These are phyloP conservation scores for Aspergillus asperescens DNA, from an alignment of 495 filamentous ascomycete species.

Conservation along the genomic window DNA sequence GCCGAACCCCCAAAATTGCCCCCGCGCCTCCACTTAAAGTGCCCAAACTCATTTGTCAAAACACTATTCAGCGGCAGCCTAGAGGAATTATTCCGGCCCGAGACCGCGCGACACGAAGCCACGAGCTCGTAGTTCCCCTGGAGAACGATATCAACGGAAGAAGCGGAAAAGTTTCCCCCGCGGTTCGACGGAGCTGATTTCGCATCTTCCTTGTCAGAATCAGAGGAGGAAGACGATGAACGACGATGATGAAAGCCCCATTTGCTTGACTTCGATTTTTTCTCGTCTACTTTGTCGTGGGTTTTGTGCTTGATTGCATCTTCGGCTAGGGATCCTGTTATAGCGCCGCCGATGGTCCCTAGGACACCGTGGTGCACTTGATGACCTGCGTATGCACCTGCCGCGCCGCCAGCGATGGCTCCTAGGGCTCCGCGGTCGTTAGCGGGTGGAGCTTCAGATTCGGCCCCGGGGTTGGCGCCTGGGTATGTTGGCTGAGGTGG, in stretches of 20 bases:
- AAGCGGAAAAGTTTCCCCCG: conserved; percentile 20
- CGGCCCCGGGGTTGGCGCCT: neutral
- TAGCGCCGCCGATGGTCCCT: conserved; percentile 34
- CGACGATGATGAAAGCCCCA: neutral
- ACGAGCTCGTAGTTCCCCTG: conserved; percentile 13
- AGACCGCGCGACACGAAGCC: conserved; percentile 11
- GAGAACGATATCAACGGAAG: conserved; percentile 9
- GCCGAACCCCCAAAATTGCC: conserved; percentile 39
- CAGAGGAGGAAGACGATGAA: conserved; percentile 9
- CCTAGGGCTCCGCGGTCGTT: conserved; percentile 24
- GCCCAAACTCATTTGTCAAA: conserved; percentile 15
- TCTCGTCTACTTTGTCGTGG: conserved; percentile 13
- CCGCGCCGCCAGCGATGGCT: conserved; percentile 31
- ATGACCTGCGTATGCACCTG: conserved; percentile 31
- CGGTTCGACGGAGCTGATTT: neutral
- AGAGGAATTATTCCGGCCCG: conserved; percentile 9
- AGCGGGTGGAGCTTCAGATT: neutral
- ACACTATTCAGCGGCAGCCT: conserved; percentile 16
- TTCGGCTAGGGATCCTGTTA: conserved; percentile 32
- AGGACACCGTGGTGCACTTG: conserved; percentile 31
- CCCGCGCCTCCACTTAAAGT: conserved; percentile 15
- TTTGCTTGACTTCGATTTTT: conserved; percentile 6
- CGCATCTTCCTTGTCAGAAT: neutral
- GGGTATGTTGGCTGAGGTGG: neutral
- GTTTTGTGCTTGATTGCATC: conserved; percentile 32